Evolutionary conservation across 1,139 yeast species (phyloP), one percentile per base, ranked within the genome.

Genomic region (Zygoascus hellenicus): DNA sequence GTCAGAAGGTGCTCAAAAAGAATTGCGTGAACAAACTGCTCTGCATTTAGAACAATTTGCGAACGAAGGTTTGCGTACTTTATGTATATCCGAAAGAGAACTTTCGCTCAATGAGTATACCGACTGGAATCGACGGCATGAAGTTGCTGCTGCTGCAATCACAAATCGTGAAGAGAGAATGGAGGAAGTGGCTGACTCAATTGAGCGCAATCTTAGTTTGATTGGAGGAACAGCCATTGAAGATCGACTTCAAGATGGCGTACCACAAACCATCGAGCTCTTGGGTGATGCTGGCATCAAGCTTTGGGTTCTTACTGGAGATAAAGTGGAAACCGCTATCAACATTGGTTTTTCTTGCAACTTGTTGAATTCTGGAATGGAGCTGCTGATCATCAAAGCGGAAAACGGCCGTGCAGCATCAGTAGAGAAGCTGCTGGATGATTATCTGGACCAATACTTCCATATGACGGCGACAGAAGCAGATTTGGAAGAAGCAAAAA

Each of bases 171-270:
- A 89, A 47, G 88, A 74, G 36, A 71, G 77, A 51, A 77, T 92
- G 71, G 96, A 87, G 52, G 74, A 70, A 48, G 83, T 86, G 50
- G 87, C 90, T 19, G 92, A 89, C 45, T 79, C 81, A 45, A 80
- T 92, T 57, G 98, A 92, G 66, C 74, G 78, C 29, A 80, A 80
- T 37, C 70, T 92, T 58, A 71, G 71, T 13, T 70, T 92, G 50
- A 69, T 92, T 35, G 98, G 98, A 52, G 98, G 97, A 58, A 92
- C 98, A 29, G 98, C 98, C 15, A 92, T 92, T 65, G 98, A 92
- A 65, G 98, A 92, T 68, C 76, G 96, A 59, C 74, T 92, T 51
- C 98, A 92, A 69, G 88, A 82, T 51, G 98, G 97, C 63, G 98
- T 92, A 14, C 97, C 98, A 1, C 95, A 88, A 57, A 78, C 97